phyloP scores from a whole-genome alignment of 2,329 filamentous ascomycete genomes.

The Emericellopsis cladophorae region DNA sequence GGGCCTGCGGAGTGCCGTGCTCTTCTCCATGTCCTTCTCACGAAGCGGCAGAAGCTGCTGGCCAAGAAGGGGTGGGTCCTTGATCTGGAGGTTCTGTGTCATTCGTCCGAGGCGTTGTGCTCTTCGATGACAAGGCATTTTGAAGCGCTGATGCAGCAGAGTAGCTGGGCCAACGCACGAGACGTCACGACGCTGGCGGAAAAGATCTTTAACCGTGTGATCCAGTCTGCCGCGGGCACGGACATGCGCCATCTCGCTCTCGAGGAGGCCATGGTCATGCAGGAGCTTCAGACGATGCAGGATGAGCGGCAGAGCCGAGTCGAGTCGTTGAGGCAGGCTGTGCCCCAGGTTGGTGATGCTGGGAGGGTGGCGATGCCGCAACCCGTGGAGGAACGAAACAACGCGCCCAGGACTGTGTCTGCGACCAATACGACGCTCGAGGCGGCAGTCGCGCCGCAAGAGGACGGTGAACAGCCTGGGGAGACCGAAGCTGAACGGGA shows the following conservation, averaged over 20 bases:
- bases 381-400: no score
- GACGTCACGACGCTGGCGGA: constrained; percentile 45
- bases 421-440: no score
- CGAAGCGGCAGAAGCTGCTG: constrained; percentile 19
- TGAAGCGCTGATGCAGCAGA: constrained; percentile 21
- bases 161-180: constrained; percentile 50
- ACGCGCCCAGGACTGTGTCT: no score
- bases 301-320: no score
- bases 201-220: constrained; percentile 34
- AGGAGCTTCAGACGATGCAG: constrained; percentile 5
- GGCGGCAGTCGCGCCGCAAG: no score
- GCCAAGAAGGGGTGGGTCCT: constrained; percentile 11
- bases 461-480: constrained; percentile 1
- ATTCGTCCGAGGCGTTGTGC: constrained; percentile 3
- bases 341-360: no score
- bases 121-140: constrained; percentile 17
- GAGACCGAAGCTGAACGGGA: background rate
- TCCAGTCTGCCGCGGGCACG: constrained; percentile 18
- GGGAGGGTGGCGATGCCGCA: no score
- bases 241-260: constrained; percentile 5
- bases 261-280: constrained; percentile 5
- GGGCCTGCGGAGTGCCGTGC: constrained; percentile 24
- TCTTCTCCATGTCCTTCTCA: constrained; percentile 9
- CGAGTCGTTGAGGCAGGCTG: no score
- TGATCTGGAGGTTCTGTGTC: constrained; percentile 13